Percentiles rank a stretch among this genome's conserved stretches.
These are phyloP conservation scores for Globisporangium lucens DNA, from an alignment of 352 stramenopile genomes.

Conservation along the genomic window DNA sequence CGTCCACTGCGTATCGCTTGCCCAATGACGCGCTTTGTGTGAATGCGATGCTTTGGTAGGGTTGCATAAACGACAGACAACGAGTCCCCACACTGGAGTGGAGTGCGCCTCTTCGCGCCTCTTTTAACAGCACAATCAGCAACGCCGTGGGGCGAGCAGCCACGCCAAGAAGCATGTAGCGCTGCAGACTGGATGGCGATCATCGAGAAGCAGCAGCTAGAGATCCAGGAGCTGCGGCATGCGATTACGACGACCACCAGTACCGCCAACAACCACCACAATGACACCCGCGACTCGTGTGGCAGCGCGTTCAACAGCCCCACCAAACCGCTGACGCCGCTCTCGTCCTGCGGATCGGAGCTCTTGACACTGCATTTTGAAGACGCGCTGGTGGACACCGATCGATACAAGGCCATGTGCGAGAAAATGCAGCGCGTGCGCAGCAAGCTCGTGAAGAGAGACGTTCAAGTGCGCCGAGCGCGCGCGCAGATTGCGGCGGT, in stretches of 20 bases:
- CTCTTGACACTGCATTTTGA: slow-evolving; percentile 17
- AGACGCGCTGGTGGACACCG: slow-evolving; percentile 31
- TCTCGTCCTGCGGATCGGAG: slow-evolving; percentile 27
- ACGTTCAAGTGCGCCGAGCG: slow-evolving; percentile 33
- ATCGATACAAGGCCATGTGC: slow-evolving; percentile 44
- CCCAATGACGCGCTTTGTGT: not conserved
- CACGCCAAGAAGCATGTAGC: not conserved
- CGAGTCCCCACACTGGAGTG: not conserved
- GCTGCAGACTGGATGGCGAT: slow-evolving; percentile 33
- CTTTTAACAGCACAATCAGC: not conserved
- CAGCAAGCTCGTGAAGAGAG: slow-evolving; percentile 25
- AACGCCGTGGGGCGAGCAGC: not conserved
- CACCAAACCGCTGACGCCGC: slow-evolving; percentile 6
- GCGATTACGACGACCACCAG: slow-evolving; percentile 7
- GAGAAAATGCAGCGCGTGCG: slow-evolving; percentile 35
- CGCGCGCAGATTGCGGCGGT: slow-evolving; percentile 25
- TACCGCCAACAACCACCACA: not conserved
- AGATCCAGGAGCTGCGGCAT: slow-evolving; percentile 40
- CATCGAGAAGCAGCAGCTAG: slow-evolving; percentile 43
- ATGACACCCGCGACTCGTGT: not conserved
- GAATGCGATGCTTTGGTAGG: not conserved
- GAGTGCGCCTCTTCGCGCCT: not conserved
- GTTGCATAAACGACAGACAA: not conserved
- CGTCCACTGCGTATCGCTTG: not conserved
- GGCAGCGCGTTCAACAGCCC: slow-evolving; percentile 8